phyloP scores from a whole-genome alignment of 2,329 filamentous ascomycete species.

The Cladosporium cucumerinum region DNA sequence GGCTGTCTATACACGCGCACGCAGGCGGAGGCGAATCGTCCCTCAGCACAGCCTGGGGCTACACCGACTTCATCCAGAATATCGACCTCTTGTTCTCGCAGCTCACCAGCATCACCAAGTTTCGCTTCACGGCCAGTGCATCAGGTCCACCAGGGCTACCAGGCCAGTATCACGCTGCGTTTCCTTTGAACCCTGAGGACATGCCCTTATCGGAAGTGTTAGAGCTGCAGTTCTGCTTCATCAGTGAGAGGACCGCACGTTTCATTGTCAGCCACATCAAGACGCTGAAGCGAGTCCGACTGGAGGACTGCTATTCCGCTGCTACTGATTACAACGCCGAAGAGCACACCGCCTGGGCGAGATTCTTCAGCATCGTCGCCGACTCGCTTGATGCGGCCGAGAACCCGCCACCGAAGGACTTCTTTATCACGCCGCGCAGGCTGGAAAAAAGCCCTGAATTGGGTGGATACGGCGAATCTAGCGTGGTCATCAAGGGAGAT shows the following conservation, averaged over 20 bases:
- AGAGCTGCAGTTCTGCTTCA: neutral
- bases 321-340: neutral
- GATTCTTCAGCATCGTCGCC: neutral
- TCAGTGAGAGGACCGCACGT: neutral
- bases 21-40: neutral
- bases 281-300: neutral
- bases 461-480: neutral
- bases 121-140: neutral
- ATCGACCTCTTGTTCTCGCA: neutral
- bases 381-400: neutral
- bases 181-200: neutral
- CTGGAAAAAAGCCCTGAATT: neutral
- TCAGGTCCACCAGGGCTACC: neutral
- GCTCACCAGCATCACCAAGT: neutral
- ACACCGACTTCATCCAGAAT: neutral
- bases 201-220: neutral
- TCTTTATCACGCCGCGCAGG: neutral
- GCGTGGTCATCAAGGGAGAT: neutral
- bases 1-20: neutral
- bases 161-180: neutral
- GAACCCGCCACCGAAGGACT: neutral
- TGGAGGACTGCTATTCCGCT: neutral
- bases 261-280: neutral
- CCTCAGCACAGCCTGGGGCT: neutral
- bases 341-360: neutral